Evolutionary conservation across 371 early-diverging fungal genomes (phyloP), one percentile per base, ranked within the genome.

Genomic region (Circinella umbellata): DNA sequence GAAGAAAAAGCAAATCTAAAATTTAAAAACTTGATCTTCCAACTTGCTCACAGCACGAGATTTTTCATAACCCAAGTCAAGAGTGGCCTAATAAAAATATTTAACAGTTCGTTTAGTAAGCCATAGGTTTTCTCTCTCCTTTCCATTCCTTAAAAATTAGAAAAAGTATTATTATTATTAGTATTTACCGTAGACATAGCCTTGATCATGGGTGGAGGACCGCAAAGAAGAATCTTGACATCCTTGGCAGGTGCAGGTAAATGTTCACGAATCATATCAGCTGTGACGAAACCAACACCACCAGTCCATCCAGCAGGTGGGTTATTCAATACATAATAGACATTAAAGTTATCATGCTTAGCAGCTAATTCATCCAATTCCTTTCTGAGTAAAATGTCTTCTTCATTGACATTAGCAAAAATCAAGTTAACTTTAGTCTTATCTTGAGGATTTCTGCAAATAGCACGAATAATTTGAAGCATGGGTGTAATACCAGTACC

Each of bases 401-500:
- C 92, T 74, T 89, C 88, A 17, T 81, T 90, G 42, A 94, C 94
- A 78, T 99, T 99, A 69, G 96, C 98, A 79, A 93, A 97, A 66
- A 99, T 85, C 54, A 99, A 79, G 73, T 78, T 92, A 68, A 98
- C 79, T 59, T 84, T 78, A 42, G 97, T 96, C 77, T 86, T 92
- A 77, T 97, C 96, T 35, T 84, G 74, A 36, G 96, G 95, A 78
- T 97, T 92, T 69, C 87, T 89, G 74, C 92, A 74, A 60, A 97
- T 86, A 48, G 94, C 94, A 69, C 90, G 90, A 67, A 95, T 89
- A 69, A 95, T 90, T 91, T 95, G 95, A 64, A 90, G 84, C 98
- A 97, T 97, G 48, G 98, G 98, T 1, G 98, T 97, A 74, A 98
- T 94, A 63, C 98, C 96, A 64, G 95, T 92, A 69, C 94, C 94